Percentiles rank a stretch among this genome's conserved stretches.
Conservation (phyloP, 306 rosid genomes). For the Fragaria iinumae region DNA sequence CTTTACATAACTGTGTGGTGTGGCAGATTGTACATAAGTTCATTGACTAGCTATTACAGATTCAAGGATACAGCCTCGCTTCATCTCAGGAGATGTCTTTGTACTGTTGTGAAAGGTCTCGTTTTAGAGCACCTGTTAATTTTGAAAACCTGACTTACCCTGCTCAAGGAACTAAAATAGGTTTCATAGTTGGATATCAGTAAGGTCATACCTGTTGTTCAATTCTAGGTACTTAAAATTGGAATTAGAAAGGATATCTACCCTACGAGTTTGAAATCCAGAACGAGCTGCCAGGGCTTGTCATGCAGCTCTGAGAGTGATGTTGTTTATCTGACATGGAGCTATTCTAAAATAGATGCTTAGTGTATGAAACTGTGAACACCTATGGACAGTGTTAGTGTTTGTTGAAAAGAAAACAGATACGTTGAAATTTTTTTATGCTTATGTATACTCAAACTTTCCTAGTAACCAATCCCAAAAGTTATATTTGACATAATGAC, state of each 20-base stretch:
- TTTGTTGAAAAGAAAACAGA: not conserved
- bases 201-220: not conserved
- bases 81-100: not conserved
- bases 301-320: not conserved
- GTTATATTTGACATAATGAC: not conserved
- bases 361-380: not conserved
- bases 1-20: not conserved
- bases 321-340: not conserved
- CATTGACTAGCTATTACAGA: not conserved
- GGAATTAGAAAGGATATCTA: not conserved
- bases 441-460: not conserved
- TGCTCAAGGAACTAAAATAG: conserved; percentile 4
- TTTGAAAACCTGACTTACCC: not conserved
- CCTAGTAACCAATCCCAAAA: not conserved
- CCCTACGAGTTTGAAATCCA: not conserved
- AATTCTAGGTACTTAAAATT: not conserved
- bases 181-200: not conserved
- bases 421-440: not conserved
- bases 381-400: not conserved
- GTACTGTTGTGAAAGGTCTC: not conserved
- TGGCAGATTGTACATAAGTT: not conserved
- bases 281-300: not conserved
- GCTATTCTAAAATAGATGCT: not conserved
- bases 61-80: not conserved
- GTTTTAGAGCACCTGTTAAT: not conserved